A percentile compares a stretch with the other conserved stretches of the same genome.
These are phyloP conservation scores for Rosa multiflora DNA, from an alignment of 306 rosid species.

Conservation along the genomic window DNA sequence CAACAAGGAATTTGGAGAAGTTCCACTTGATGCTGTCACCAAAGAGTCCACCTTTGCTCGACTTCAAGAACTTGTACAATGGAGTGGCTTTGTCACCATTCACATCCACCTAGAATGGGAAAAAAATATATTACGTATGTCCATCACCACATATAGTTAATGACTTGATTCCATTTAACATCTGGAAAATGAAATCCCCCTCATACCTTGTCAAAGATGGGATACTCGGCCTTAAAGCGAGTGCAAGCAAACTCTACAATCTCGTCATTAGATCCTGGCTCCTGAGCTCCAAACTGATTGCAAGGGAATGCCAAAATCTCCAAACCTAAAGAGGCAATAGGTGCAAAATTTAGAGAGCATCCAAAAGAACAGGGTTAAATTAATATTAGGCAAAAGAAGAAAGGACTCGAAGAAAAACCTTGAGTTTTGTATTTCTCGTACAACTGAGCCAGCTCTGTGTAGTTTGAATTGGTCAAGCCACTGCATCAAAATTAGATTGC, in stretches of 20 bases:
- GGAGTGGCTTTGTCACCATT: constrained; percentile 76
- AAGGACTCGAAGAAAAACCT: constrained; percentile 47
- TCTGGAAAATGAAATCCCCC: background rate
- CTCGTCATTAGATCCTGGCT: constrained; percentile 87
- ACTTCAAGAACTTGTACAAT: constrained; percentile 74
- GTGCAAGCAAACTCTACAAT: constrained; percentile 84
- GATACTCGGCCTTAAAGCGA: constrained; percentile 93
- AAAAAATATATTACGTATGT: background rate
- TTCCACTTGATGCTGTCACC: constrained; percentile 91
- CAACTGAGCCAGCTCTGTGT: constrained; percentile 86
- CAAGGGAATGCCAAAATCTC: constrained; percentile 97
- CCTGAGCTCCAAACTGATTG: constrained; percentile 97
- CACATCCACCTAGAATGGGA: constrained; percentile 63
- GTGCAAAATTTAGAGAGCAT: background rate
- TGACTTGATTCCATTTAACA: background rate
- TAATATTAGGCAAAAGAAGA: background rate
- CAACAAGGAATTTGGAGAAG: constrained; percentile 87
- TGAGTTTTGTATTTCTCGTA: constrained; percentile 80
- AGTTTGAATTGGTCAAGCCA: constrained; percentile 96
- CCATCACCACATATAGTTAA: background rate
- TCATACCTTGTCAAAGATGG: constrained; percentile 87
- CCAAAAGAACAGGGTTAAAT: background rate
- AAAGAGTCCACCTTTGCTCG: constrained; percentile 91
- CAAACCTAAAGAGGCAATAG: constrained; percentile 43
- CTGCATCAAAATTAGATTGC: constrained; percentile 46